Evolutionary conservation across 495 filamentous ascomycete species (phyloP).

Genomic region (Neurospora sp.): DNA sequence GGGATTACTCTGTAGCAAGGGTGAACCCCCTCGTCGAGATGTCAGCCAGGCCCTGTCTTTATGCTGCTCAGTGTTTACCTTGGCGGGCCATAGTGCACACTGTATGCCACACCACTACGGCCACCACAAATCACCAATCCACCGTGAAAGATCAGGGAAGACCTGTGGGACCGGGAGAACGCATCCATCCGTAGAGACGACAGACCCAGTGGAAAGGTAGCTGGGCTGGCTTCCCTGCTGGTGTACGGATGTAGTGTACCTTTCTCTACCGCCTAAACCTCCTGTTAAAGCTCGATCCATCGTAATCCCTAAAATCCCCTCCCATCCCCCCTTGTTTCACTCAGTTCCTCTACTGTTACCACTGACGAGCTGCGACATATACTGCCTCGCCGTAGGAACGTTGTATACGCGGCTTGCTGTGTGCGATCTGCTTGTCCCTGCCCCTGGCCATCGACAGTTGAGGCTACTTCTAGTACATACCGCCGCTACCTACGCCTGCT

Average conservation of each 20-base stretch:
- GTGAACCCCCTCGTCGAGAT: slow-evolving; percentile 11
- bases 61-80: not conserved
- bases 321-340: not conserved
- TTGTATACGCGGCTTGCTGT: not conserved
- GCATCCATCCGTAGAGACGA: not conserved
- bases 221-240: not conserved
- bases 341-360: not conserved
- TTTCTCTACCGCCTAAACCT: not conserved
- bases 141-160: not conserved
- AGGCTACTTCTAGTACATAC: not conserved
- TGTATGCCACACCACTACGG: not conserved
- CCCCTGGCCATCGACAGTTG: not conserved
- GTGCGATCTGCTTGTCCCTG: not conserved
- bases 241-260: not conserved
- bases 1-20: slow-evolving; percentile 8
- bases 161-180: not conserved
- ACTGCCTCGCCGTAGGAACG: not conserved
- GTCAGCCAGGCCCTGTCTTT: slow-evolving; percentile 6
- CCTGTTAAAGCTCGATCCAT: not conserved
- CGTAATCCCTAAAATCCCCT: not conserved
- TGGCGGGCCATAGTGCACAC: not conserved
- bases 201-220: not conserved
- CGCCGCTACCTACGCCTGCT: not conserved
- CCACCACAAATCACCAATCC: not conserved
- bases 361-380: not conserved